These are phyloP conservation scores for Pochonia chlamydosporia DNA, from an alignment of 2,329 filamentous ascomycete genomes.

Conservation along the genomic window DNA sequence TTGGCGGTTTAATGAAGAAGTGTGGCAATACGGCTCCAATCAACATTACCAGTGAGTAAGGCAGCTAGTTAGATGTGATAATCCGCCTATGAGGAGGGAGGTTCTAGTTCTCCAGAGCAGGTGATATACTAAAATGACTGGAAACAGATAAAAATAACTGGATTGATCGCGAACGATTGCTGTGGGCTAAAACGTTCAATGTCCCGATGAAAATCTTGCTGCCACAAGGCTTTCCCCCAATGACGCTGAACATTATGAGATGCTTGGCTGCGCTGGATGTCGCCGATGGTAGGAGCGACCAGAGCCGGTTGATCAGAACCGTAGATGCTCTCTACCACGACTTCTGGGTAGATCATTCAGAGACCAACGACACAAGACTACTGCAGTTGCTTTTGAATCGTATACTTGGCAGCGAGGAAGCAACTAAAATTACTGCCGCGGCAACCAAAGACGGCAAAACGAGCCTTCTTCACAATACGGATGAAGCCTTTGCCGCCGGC, in stretches of 20 bases:
- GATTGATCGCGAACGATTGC: conserved; percentile 24
- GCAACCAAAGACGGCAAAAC: conserved; percentile 23
- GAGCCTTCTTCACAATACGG: conserved; percentile 26
- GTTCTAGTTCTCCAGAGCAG: too few species aligned
- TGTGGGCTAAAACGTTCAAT: conserved; percentile 27
- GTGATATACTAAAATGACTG: too few species aligned
- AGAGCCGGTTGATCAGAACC: conserved; percentile 15
- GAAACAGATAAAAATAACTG: conserved; percentile 32
- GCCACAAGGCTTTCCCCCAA: conserved; percentile 30
- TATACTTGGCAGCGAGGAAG: conserved; percentile 19
- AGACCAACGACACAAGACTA: conserved; percentile 21
- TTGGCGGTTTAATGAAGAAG: conserved; percentile 31
- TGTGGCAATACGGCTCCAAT: conserved; percentile 31
- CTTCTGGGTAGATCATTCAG: conserved; percentile 25
- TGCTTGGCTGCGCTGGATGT: conserved; percentile 22
- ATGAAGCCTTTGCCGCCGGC: conserved; percentile 27
- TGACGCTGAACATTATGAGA: conserved; percentile 29
- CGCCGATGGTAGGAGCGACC: conserved; percentile 14
- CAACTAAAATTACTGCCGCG: conserved; percentile 21
- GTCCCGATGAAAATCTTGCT: conserved; percentile 25
- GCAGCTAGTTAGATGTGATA: too few species aligned
- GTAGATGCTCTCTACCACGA: conserved; percentile 27
- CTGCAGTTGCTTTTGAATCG: conserved; percentile 19
- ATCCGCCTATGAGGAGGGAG: too few species aligned
- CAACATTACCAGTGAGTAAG: conserved; percentile 30